Evolutionary conservation across 805 yeast genomes (phyloP).

Genomic region (Cyberlindnera veronae): DNA sequence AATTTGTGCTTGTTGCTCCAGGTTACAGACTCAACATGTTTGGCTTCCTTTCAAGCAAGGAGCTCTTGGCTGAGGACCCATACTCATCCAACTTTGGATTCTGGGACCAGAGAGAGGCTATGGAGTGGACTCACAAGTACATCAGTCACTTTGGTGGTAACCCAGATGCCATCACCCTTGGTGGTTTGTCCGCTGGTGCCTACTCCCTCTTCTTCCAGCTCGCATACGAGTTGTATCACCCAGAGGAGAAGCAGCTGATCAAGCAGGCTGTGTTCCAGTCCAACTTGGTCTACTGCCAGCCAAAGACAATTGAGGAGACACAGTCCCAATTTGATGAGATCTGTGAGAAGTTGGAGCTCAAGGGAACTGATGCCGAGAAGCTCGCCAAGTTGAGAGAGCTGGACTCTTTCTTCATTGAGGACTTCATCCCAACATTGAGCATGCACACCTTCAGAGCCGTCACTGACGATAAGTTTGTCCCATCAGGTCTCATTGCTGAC

Average conservation of each 20-base stretch:
- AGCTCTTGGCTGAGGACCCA: constrained; percentile 26
- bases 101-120: constrained; percentile 45
- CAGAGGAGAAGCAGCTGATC: constrained; percentile 36
- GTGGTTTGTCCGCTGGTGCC: constrained; percentile 48
- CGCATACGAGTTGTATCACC: constrained; percentile 40
- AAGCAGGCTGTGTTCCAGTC: constrained; percentile 36
- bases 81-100: constrained; percentile 26
- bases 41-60: constrained; percentile 38
- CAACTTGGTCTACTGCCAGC: constrained; percentile 37
- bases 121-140: constrained; percentile 43
- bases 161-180: constrained; percentile 37
- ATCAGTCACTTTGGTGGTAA: constrained; percentile 47
- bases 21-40: constrained; percentile 40
- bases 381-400: constrained; percentile 23
- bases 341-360: constrained; percentile 26
- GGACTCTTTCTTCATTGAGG: constrained; percentile 19
- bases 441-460: constrained; percentile 38
- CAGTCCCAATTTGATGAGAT: constrained; percentile 37
- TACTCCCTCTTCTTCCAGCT: constrained; percentile 40
- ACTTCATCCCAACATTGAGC: constrained; percentile 26
- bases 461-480: constrained; percentile 37
- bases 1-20: constrained; percentile 35
- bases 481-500: constrained; percentile 31
- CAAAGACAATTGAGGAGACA: constrained; percentile 34
- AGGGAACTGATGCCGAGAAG: constrained; percentile 20